Evolutionary conservation across 129 eudicot species (phyloP).

Genomic region (Helichrysum umbraculigerum): DNA sequence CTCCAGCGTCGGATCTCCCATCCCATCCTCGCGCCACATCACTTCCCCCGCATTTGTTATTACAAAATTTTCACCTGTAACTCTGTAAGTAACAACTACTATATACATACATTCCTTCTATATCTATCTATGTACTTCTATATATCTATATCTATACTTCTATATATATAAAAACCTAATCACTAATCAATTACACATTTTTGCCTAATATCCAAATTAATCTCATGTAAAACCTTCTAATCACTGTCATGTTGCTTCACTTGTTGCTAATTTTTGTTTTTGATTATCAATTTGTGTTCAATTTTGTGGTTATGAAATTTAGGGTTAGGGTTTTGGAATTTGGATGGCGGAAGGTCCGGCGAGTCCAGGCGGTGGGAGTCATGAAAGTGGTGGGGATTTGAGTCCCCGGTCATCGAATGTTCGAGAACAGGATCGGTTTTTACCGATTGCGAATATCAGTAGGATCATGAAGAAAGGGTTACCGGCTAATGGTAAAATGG

Average conservation of each 20-base stretch:
- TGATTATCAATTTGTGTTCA: not conserved
- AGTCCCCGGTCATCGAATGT: conserved; percentile 59
- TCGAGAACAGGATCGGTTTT: conserved; percentile 79
- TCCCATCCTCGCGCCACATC: not conserved
- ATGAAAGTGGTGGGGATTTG: conserved; percentile 66
- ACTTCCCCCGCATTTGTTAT: not conserved
- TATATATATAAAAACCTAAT: not conserved
- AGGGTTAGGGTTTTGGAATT: conserved; percentile 2
- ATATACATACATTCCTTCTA: not conserved
- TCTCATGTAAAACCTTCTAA: not conserved
- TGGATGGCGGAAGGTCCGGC: conserved; percentile 63
- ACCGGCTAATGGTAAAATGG: conserved; percentile 78
- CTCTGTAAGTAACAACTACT: not conserved
- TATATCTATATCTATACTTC: not conserved
- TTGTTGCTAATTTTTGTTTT: not conserved
- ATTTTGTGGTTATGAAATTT: not conserved
- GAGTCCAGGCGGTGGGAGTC: conserved; percentile 73
- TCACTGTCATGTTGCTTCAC: not conserved
- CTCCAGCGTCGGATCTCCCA: conserved; percentile 1
- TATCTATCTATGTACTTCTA: not conserved
- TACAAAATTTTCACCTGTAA: not conserved
- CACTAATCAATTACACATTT: not conserved
- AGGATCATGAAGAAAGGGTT: conserved; percentile 85
- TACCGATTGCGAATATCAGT: conserved; percentile 83
- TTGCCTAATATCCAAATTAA: not conserved